phyloP scores from a whole-genome alignment of 1,284 basidiomycete genomes.

The Pterulicium gracile region DNA sequence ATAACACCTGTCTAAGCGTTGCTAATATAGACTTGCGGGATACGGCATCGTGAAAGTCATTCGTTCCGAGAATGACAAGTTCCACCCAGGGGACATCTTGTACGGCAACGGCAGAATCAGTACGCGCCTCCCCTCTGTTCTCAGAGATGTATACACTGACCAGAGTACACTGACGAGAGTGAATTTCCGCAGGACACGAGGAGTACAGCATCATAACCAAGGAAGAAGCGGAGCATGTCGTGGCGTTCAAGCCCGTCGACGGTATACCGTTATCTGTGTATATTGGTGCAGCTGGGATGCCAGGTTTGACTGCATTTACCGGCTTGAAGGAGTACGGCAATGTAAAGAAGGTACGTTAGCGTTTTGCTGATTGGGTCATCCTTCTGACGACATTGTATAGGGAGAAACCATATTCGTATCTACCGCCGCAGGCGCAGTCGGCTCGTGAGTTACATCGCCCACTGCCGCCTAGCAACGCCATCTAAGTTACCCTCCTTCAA shows the following conservation, averaged over 20 bases:
- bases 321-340: conserved; percentile 24
- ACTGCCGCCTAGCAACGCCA: not conserved
- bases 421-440: conserved; percentile 36
- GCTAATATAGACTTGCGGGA: conserved; percentile 18
- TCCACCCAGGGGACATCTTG: conserved; percentile 19
- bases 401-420: conserved; percentile 47
- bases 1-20: not conserved
- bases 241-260: conserved; percentile 17
- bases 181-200: conserved; percentile 13
- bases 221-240: conserved; percentile 6
- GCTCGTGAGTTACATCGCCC: conserved; percentile 21
- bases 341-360: conserved; percentile 19
- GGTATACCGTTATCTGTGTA: conserved; percentile 22
- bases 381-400: conserved; percentile 12
- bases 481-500: not conserved
- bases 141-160: too few species aligned
- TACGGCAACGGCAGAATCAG: conserved; percentile 12
- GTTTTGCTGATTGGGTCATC: not conserved
- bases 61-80: conserved; percentile 17
- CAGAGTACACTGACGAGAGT: too few species aligned
- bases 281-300: conserved; percentile 26
- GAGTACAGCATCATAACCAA: conserved; percentile 17
- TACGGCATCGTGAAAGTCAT: conserved; percentile 25
- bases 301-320: conserved; percentile 26
- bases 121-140: too few species aligned